Base-by-base conservation (phyloP, 208 protist species). In the Endotrypanum monterogeii region DNA sequence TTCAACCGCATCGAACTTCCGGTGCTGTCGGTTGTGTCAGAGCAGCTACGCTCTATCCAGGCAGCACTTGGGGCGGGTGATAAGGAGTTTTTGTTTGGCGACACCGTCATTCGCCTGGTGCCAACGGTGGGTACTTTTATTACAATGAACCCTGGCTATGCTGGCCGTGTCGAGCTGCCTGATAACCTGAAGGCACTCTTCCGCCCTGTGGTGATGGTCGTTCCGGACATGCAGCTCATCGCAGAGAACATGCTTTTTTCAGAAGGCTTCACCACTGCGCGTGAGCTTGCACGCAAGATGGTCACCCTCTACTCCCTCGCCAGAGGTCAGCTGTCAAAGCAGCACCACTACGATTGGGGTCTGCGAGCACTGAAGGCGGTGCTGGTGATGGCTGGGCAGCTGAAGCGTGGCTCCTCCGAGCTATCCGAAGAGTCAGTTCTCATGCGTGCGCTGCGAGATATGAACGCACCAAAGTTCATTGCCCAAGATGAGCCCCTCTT, bases 131-230 rank as follows among this genome's bases (percentile, higher is more conserved):
- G 98, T 81, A 96, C 99, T 48, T 99, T 99, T 88, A 99, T 99
- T 82, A 99, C 99, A 32, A 99, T 99, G 99, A 99, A 99, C 83
- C 99, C 99, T 4, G 99, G 99, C 73, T 99, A 99, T 84, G 98
- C 98, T n/a, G 99, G 99, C 50, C 96, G 99, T 71, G 95, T 98
- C 2, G 98, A 99, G 88, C 89, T 99, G 65, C 98, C 99, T 2
- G 98, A 99, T 80, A 99, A 99, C 83, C 85, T 99, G 28, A 99
- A 99, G 90, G 97, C 99, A 0, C 92, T 99, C 44, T 99, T 99
- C 87, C 94, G 99, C 54, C 98, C 98, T 9, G 98, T 99, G 30
- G 98, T 99, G 58, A 99, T 99, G 99, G 98, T 99, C 23, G 96
- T 99, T 32, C 99, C 99, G 20, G 96, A 99, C 79, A 96, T 99